Base-by-base conservation (phyloP, 164 flowering plant species). In the Platanus orientalis region DNA sequence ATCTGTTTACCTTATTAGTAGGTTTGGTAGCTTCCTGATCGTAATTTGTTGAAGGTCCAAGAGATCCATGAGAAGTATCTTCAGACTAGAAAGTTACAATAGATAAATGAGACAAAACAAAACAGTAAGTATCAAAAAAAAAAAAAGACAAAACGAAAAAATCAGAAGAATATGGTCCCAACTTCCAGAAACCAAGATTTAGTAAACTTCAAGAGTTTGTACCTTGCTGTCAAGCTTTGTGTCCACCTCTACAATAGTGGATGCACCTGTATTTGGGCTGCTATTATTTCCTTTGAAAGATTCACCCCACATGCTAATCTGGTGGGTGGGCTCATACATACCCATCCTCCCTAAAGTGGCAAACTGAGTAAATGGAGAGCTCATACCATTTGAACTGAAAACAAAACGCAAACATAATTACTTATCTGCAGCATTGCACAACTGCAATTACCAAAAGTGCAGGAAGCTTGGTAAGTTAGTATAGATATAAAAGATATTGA, bases 11-110 rank as follows among this genome's bases (percentile, higher is more conserved):
- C 96, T 94, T 91, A 61, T 91, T 89, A 34, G 36, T 11, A 42
- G 81, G 83, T 69, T 82, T 89, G 60, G 67, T 71, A 45, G 81
- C 80, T 75, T 87, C 97, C 57, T 87, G 92, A 20, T 94, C 90
- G 62, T 75, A 89, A 51, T 71, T 80, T 69, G 63, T 66, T 10
- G 81, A 68, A 39, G 78, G 65, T 65, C 80, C 86, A 1, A 66
- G 66, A 0, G 78, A 67, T 68, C 83, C 92, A 55, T 78, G 89
- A 56, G 91, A 84, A 74, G 80, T 76, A 65, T 80, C 88, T 73
- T 89, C 94, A 20, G 92, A 89, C 97, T 90, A 65, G 29, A 77
- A n/a, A 74, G 36, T 24, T 54, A 45, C 4, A 72, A 14, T 12
- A 27, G 11, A 48, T 54, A 40, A 56, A 21, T 58, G 23, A 63